A percentile compares a stretch with the other conserved stretches of the same genome.
phyloP scores from a whole-genome alignment of 768 basidiomycete genomes.

The Podaxis carcinomalis region DNA sequence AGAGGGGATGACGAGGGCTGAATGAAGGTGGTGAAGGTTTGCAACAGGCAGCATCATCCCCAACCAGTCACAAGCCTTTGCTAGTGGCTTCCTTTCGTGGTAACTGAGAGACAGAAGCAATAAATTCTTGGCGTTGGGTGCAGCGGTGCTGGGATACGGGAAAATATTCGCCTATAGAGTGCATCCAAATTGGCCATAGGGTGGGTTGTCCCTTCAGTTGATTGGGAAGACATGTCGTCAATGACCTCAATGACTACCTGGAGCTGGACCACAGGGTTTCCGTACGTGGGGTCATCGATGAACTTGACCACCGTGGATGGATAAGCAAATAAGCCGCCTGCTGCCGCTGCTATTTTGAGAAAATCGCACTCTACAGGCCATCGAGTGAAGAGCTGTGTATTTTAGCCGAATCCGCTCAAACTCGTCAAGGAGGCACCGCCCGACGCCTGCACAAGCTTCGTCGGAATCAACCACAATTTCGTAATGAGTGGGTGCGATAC shows the following conservation, averaged over 20 bases:
- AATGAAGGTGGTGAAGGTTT: background rate
- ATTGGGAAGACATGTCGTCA: background rate
- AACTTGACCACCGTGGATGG: conserved; percentile 18
- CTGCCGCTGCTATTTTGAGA: conserved; percentile 14
- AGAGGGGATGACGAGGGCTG: background rate
- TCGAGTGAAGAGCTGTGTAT: background rate
- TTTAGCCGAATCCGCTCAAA: conserved; percentile 11
- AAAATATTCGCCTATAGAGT: background rate
- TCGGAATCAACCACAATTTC: conserved; percentile 5
- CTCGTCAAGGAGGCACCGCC: conserved; percentile 12
- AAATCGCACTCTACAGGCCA: conserved; percentile 17
- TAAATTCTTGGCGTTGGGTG: background rate
- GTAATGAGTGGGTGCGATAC: background rate
- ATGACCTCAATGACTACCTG: background rate
- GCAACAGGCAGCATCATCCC: background rate
- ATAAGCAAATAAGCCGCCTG: conserved; percentile 23
- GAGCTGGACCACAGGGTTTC: background rate
- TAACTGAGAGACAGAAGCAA: background rate
- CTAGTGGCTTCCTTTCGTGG: no score
- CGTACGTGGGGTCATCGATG: conserved; percentile 11
- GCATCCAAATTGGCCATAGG: background rate
- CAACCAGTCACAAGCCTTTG: background rate
- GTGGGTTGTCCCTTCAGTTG: background rate
- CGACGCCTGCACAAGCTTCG: conserved; percentile 16
- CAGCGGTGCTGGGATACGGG: background rate